Percentiles rank a stretch among this genome's conserved stretches.
phyloP scores from a whole-genome alignment of 1,284 basidiomycete genomes.

The Cutaneotrichosporon sp. region DNA sequence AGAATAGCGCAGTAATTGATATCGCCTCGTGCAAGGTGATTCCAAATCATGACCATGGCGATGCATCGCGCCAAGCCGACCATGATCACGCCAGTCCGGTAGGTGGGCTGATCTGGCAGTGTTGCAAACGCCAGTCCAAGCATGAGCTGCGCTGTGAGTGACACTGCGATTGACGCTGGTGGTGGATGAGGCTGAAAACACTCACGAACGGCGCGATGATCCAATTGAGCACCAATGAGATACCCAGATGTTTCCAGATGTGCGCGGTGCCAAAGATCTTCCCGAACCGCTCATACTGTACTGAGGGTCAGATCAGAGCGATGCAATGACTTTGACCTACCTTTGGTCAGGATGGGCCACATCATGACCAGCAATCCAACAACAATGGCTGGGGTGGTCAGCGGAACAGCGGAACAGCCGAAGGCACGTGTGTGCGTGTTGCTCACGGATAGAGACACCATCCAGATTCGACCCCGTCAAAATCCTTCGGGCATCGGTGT shows the following conservation, averaged over 20 bases:
- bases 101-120: constrained; percentile 64
- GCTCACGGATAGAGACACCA: constrained; percentile 48
- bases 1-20: constrained; percentile 68
- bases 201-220: constrained; percentile 62
- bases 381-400: constrained; percentile 57
- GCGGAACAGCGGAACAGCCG: neutral
- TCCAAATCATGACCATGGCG: constrained; percentile 84
- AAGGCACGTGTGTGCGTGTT: too few species aligned
- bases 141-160: constrained; percentile 55
- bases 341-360: constrained; percentile 66
- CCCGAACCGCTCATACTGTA: constrained; percentile 70
- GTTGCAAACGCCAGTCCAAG: constrained; percentile 78
- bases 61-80: constrained; percentile 58
- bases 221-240: constrained; percentile 77
- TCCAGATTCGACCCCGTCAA: constrained; percentile 31
- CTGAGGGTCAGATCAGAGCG: constrained; percentile 52
- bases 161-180: too few species aligned
- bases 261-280: constrained; percentile 55
- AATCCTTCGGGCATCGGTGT: constrained; percentile 24
- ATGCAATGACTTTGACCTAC: too few species aligned
- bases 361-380: constrained; percentile 81
- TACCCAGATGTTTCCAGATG: constrained; percentile 65
- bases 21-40: constrained; percentile 69
- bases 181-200: neutral
- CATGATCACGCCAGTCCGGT: constrained; percentile 56